Percentiles rank a stretch among this genome's conserved stretches.
phyloP scores from a whole-genome alignment of 2,329 filamentous ascomycete genomes.

The Trichophyton verrucosum region DNA sequence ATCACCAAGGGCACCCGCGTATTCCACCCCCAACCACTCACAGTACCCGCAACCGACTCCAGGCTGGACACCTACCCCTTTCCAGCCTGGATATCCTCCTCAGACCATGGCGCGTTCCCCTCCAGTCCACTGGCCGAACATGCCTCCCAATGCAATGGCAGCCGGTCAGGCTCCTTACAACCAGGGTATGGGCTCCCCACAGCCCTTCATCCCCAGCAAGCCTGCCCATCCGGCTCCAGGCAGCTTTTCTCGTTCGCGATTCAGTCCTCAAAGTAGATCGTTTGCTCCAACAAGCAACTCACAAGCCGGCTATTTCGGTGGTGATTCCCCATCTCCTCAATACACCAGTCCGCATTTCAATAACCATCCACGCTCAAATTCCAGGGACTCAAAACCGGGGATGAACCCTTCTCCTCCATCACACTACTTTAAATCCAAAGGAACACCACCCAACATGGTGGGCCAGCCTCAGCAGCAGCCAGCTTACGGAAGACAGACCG shows the following conservation, averaged over 20 bases:
- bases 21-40: constrained; percentile 21
- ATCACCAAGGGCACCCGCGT: constrained; percentile 28
- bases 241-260: constrained; percentile 70
- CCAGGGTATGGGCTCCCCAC: constrained; percentile 64
- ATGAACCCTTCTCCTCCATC: background rate
- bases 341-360: constrained; percentile 8
- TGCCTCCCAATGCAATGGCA: constrained; percentile 25
- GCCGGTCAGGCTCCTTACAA: constrained; percentile 48
- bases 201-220: constrained; percentile 46
- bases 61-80: constrained; percentile 25
- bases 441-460: background rate
- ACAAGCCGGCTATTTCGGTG: constrained; percentile 23
- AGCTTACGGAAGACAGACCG: background rate
- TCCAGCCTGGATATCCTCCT: constrained; percentile 14
- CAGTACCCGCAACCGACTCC: constrained; percentile 23
- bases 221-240: constrained; percentile 71
- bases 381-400: constrained; percentile 1
- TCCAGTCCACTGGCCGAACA: constrained; percentile 28
- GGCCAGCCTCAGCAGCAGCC: background rate
- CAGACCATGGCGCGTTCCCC: constrained; percentile 21
- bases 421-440: background rate
- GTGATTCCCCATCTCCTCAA: constrained; percentile 20
- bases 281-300: constrained; percentile 55
- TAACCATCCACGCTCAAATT: constrained; percentile 14
- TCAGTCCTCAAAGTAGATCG: constrained; percentile 88